phyloP scores from a whole-genome alignment of 2,329 filamentous ascomycete species.

The Rugonectria rugulosa region DNA sequence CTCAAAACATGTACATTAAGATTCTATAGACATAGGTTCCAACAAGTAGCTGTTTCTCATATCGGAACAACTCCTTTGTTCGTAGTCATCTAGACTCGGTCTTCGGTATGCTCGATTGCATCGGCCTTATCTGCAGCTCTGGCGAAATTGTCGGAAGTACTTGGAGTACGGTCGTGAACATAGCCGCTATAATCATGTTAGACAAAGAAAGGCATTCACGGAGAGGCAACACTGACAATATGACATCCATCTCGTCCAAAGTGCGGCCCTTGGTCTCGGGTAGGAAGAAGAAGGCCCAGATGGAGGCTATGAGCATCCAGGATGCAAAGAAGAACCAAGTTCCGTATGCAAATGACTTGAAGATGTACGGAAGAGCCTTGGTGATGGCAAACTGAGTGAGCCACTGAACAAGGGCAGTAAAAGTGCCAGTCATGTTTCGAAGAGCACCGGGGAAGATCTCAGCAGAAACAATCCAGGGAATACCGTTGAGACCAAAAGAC shows the following conservation, averaged over 20 bases:
- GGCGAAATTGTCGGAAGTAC: conserved; percentile 22
- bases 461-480: conserved; percentile 54
- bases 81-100: conserved; percentile 18
- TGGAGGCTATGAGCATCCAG: conserved; percentile 55
- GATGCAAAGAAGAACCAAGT: conserved; percentile 66
- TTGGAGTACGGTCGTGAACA: conserved; percentile 27
- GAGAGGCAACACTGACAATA: conserved; percentile 36
- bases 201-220: neutral
- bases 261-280: conserved; percentile 64
- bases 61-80: too few relatives aligned
- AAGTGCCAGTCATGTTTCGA: conserved; percentile 51
- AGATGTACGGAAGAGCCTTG: conserved; percentile 54
- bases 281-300: conserved; percentile 60
- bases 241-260: conserved; percentile 59
- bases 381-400: conserved; percentile 53
- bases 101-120: conserved; percentile 33
- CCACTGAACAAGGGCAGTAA: conserved; percentile 51
- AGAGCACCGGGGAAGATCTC: conserved; percentile 55
- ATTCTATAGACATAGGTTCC: too few relatives aligned
- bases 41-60: too few relatives aligned
- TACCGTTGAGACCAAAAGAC: conserved; percentile 54
- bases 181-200: conserved; percentile 25
- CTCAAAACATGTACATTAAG: too few relatives aligned
- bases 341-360: conserved; percentile 54
- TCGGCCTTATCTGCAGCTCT: conserved; percentile 25